Evolutionary conservation across 202 grass and related monocot species (phyloP).

Genomic region (Eragrostis tef): DNA sequence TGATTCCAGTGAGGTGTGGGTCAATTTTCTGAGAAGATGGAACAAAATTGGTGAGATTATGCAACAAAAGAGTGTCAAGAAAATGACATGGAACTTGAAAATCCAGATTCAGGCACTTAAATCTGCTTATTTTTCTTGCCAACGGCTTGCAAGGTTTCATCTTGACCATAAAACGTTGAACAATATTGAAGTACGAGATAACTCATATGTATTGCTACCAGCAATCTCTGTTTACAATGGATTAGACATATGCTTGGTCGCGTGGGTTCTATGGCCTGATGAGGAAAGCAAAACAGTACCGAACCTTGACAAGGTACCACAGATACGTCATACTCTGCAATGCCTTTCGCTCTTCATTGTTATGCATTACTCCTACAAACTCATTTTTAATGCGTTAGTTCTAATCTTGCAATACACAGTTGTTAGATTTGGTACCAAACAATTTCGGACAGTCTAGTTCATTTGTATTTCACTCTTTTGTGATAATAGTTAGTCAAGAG

Average conservation of each 20-base stretch:
- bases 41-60: conserved; percentile 72
- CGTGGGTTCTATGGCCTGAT: conserved; percentile 94
- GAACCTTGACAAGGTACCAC: conserved; percentile 86
- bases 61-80: conserved; percentile 60
- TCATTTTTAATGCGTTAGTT: background rate
- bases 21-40: conserved; percentile 69
- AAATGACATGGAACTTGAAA: conserved; percentile 94
- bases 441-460: conserved; percentile 24
- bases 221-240: conserved; percentile 69
- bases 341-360: conserved; percentile 3
- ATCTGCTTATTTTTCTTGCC: conserved; percentile 72
- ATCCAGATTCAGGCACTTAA: conserved; percentile 89
- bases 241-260: conserved; percentile 72
- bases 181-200: conserved; percentile 66
- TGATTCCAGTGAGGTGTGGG: conserved; percentile 59
- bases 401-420: conserved; percentile 16
- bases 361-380: conserved; percentile 19
- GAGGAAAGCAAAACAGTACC: conserved; percentile 83
- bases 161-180: conserved; percentile 63
- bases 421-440: conserved; percentile 24
- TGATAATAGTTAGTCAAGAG: conserved; percentile 78
- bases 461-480: conserved; percentile 12
- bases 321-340: conserved; percentile 18
- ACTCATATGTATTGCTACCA: conserved; percentile 67
- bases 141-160: conserved; percentile 62